phyloP scores from a whole-genome alignment of 768 basidiomycete genomes.

The Hypholoma sublateritium region DNA sequence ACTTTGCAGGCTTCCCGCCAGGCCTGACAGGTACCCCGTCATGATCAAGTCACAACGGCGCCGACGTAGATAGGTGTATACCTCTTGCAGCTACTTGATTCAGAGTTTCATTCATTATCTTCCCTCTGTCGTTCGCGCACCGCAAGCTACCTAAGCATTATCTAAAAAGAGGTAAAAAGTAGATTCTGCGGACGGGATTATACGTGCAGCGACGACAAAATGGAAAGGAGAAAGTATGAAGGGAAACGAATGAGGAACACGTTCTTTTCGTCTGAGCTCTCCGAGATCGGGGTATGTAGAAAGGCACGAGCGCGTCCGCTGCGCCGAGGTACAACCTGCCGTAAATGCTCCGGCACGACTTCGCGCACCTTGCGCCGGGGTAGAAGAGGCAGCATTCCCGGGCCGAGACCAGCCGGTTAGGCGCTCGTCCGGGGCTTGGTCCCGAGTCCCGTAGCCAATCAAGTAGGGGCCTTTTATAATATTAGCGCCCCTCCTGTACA shows the following conservation, averaged over 20 bases:
- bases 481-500: too few species aligned
- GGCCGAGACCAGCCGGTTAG: too few species aligned
- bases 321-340: slow-evolving; percentile 93
- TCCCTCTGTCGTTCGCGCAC: too few species aligned
- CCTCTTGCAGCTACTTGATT: slow-evolving; percentile 9
- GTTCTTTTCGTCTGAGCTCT: slow-evolving; percentile 90
- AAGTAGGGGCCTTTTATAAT: too few species aligned
- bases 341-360: slow-evolving; percentile 96
- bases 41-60: slow-evolving; percentile 18
- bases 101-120: background rate
- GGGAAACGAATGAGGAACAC: slow-evolving; percentile 53
- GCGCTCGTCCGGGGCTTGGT: too few species aligned
- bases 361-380: slow-evolving; percentile 94
- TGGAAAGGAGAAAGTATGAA: slow-evolving; percentile 1
- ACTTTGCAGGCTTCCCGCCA: slow-evolving; percentile 88
- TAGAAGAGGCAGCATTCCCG: slow-evolving; percentile 93
- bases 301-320: slow-evolving; percentile 88
- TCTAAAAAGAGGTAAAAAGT: slow-evolving; percentile 3
- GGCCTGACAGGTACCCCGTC: slow-evolving; percentile 56
- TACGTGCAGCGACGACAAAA: background rate
- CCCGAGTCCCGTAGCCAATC: too few species aligned
- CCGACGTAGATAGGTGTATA: slow-evolving; percentile 7
- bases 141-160: background rate
- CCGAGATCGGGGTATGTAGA: slow-evolving; percentile 91
- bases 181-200: slow-evolving; percentile 3